A percentile compares a stretch with the other conserved stretches of the same genome.
These are phyloP conservation scores for Diddensiella santjacobensis DNA, from an alignment of 805 yeast genomes.

Conservation along the genomic window DNA sequence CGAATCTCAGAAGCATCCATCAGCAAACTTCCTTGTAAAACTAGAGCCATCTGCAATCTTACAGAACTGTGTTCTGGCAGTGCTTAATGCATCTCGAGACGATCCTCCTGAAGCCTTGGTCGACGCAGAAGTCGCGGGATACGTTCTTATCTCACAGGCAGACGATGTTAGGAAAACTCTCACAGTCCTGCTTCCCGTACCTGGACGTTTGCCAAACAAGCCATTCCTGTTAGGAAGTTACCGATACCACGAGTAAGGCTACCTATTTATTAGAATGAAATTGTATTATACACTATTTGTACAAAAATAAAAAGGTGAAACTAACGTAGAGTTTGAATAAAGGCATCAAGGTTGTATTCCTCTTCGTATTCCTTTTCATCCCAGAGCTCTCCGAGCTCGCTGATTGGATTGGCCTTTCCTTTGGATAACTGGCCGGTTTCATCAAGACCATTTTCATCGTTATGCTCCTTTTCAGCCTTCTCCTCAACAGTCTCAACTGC, in stretches of 20 bases:
- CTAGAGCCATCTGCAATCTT: constrained; percentile 42
- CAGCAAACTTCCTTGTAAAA: constrained; percentile 29
- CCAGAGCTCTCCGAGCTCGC: constrained; percentile 92
- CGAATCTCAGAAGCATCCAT: constrained; percentile 5
- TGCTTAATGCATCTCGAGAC: constrained; percentile 45
- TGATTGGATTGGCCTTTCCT: constrained; percentile 80
- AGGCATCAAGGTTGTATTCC: constrained; percentile 90
- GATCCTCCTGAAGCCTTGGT: constrained; percentile 47
- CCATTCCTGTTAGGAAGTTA: constrained; percentile 71
- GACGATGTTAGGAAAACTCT: constrained; percentile 71
- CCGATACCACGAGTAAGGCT: constrained; percentile 69
- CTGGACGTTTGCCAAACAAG: constrained; percentile 76
- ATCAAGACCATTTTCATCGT: constrained; percentile 38
- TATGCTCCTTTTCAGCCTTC: constrained; percentile 32
- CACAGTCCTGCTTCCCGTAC: constrained; percentile 78
- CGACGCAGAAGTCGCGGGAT: constrained; percentile 68
- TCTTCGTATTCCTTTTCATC: constrained; percentile 95
- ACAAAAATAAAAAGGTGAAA: constrained; percentile 5
- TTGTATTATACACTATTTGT: constrained; percentile 1
- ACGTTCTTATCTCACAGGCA: constrained; percentile 62
- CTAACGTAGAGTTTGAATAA: constrained; percentile 71
- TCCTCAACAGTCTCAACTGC: constrained; percentile 41
- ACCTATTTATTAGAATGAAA: neutral
- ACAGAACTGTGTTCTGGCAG: constrained; percentile 74
- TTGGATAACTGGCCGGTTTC: constrained; percentile 60